Evolutionary conservation across 176 grass and related monocot genomes (phyloP).

Genomic region (Zea luxurians): DNA sequence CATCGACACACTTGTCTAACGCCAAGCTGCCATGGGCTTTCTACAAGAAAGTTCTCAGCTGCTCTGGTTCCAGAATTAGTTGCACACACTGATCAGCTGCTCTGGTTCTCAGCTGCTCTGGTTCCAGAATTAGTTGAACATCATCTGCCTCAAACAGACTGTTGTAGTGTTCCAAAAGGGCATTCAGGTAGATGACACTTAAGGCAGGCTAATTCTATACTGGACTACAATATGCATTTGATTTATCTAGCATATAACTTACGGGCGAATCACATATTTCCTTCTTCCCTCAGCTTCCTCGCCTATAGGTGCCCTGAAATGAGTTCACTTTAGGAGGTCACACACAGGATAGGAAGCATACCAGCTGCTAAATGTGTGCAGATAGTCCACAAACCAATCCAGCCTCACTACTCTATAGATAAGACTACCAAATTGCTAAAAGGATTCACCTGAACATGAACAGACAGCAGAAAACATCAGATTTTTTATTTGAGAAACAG

Average conservation of each 20-base stretch:
- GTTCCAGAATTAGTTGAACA: no score
- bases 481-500: background rate
- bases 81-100: no score
- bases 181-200: background rate
- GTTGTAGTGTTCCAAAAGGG: constrained; percentile 8
- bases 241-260: constrained; percentile 50
- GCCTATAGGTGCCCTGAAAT: constrained; percentile 80
- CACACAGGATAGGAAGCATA: background rate
- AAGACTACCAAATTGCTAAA: constrained; percentile 2
- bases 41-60: no score
- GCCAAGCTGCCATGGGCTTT: no score
- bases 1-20: no score
- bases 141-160: no score
- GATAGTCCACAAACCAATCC: background rate
- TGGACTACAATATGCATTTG: background rate
- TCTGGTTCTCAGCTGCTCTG: no score
- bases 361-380: background rate
- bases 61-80: no score
- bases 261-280: constrained; percentile 96
- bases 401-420: background rate
- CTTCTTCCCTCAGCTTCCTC: constrained; percentile 83
- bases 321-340: constrained; percentile 18
- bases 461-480: background rate
- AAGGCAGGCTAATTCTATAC: background rate
- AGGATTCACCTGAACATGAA: constrained; percentile 6